Base-by-base conservation (phyloP, 2,329 filamentous ascomycete genomes). In the Fusarium secorum region DNA sequence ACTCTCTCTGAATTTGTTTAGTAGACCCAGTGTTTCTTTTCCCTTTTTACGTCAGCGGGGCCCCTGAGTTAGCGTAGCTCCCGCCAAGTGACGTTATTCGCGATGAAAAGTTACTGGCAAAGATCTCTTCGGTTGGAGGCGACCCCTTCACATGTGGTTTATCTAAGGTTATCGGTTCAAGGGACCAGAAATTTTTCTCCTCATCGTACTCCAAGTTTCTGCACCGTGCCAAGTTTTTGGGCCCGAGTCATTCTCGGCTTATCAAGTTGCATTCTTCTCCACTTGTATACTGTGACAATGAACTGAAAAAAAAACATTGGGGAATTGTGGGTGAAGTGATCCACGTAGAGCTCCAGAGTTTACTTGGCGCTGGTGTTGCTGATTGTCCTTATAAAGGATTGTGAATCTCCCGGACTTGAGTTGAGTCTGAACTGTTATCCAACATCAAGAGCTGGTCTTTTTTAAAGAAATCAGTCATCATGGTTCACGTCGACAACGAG, bases 401-500 rank as follows among this genome's bases (percentile, higher is more conserved):
- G 41, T 55, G n/a, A 67, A 45, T 55, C 42, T 62, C 64, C 64
- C 55, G 7, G 15, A 11, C 22, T 24, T 24, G 24, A 9, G 11
- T 49, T 26, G 14, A 3, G 18, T 17, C 17, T 38, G 15, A 24
- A 20, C 32, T 28, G 18, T 4, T 7, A 42, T 32, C 42, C 20
- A 14, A 20, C 30, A 48, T 45, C 24, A 62, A 55, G 49, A 68
- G 44, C 30, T 39, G 49, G n/a, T 49, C 53, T 42, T 42, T 48
- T 48, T 26, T 22, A 5, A 18, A 39, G 32, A 35, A 32, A 49
- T 54, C 52, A 45, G 28, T 65, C 67, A 71, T 26, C 33, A 71
- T 70, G 68, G 67, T 71, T 60, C 68, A 71, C 67, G 53, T 71
- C 68, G 68, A 71, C 11, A 71, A 67, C 54, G 67, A 64, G 38